Evolutionary conservation across 768 basidiomycete genomes (phyloP).

Genomic region (Leccinum truebloodii): DNA sequence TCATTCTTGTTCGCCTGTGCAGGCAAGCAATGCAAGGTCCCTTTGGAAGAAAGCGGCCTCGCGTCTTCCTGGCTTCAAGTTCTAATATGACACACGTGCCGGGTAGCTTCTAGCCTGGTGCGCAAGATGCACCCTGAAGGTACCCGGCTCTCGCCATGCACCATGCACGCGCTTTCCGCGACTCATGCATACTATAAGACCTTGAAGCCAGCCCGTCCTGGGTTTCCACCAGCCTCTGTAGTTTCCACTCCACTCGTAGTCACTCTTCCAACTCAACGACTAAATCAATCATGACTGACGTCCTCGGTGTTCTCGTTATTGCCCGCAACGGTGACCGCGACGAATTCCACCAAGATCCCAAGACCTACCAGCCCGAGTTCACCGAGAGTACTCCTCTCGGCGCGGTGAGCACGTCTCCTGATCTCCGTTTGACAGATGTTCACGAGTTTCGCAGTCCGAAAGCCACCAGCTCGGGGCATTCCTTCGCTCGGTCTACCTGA

Average conservation of each 20-base stretch:
- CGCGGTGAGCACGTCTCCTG: constrained; percentile 46
- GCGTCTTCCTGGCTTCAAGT: constrained; percentile 31
- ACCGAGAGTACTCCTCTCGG: constrained; percentile 77
- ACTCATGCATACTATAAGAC: constrained; percentile 27
- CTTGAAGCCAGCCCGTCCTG: constrained; percentile 5
- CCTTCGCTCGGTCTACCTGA: constrained; percentile 69
- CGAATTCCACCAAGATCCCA: constrained; percentile 70
- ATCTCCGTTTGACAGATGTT: neutral
- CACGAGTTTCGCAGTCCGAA: constrained; percentile 48
- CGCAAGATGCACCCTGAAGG: constrained; percentile 24
- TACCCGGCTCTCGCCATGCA: constrained; percentile 31
- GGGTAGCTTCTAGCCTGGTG: constrained; percentile 19
- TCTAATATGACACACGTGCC: constrained; percentile 27
- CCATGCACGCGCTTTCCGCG: constrained; percentile 29
- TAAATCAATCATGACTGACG: constrained; percentile 40
- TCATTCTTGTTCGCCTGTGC: constrained; percentile 35
- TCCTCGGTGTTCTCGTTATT: constrained; percentile 76
- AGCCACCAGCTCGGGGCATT: constrained; percentile 62
- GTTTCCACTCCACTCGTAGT: constrained; percentile 19
- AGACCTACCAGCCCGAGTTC: constrained; percentile 59
- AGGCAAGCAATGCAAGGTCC: constrained; percentile 27
- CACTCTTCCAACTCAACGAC: constrained; percentile 17
- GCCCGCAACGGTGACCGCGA: constrained; percentile 78
- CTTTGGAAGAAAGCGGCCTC: constrained; percentile 35
- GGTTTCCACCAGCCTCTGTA: constrained; percentile 19